A percentile compares a stretch with the other conserved stretches of the same genome.
Evolutionary conservation across 2,329 filamentous ascomycete genomes (phyloP).

Genomic region (Blastomyces percursus): DNA sequence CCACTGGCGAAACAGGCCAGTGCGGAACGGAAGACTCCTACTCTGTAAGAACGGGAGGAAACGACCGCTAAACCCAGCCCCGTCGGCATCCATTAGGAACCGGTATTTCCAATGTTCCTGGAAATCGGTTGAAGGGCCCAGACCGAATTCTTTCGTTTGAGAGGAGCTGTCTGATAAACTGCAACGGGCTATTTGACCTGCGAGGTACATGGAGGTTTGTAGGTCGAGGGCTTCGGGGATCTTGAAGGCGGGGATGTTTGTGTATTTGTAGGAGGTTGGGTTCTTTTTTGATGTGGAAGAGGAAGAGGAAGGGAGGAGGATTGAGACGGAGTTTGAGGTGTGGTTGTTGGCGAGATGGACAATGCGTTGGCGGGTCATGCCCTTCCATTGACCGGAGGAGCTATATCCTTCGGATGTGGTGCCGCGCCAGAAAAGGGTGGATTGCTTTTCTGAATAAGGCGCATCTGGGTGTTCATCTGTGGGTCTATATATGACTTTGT

Average conservation of each 20-base stretch:
- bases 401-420: slow-evolving; percentile 47
- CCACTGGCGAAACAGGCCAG: slow-evolving; percentile 65
- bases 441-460: slow-evolving; percentile 51
- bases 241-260: slow-evolving; percentile 36
- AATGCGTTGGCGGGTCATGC: slow-evolving; percentile 58
- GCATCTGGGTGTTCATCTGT: slow-evolving; percentile 42
- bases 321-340: slow-evolving; percentile 38
- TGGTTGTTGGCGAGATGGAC: slow-evolving; percentile 54
- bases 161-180: slow-evolving; percentile 43
- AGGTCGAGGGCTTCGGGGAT: slow-evolving; percentile 39
- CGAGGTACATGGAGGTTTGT: slow-evolving; percentile 50
- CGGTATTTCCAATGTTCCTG: slow-evolving; percentile 53
- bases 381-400: slow-evolving; percentile 49
- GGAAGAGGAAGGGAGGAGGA: slow-evolving; percentile 44
- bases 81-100: slow-evolving; percentile 63
- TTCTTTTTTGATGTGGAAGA: slow-evolving; percentile 19
- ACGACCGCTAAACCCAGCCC: slow-evolving; percentile 53
- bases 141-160: slow-evolving; percentile 44
- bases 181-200: slow-evolving; percentile 47
- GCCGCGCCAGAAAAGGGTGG: slow-evolving; percentile 65
- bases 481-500: slow-evolving; percentile 44
- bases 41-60: slow-evolving; percentile 57
- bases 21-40: slow-evolving; percentile 56
- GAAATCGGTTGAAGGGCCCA: slow-evolving; percentile 39
- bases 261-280: slow-evolving; percentile 42